These are phyloP conservation scores for Xylariaceae sp. DNA, from an alignment of 2,329 filamentous ascomycete genomes.

Conservation along the genomic window DNA sequence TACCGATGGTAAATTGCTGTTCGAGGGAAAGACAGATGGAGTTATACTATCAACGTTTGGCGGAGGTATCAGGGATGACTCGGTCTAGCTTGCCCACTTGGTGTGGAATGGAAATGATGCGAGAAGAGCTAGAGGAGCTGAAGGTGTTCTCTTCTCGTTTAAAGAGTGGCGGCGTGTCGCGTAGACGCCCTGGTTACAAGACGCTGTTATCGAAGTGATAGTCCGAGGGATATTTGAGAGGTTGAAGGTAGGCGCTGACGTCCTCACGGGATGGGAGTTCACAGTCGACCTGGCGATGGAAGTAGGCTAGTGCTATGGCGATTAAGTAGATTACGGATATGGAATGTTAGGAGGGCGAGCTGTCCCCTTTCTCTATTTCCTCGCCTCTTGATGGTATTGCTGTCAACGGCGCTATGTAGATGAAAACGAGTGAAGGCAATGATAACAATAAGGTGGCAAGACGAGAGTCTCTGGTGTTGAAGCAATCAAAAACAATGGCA, in stretches of 20 bases:
- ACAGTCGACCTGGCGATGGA: background rate
- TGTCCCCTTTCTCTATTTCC: background rate
- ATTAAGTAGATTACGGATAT: background rate
- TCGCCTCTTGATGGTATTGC: background rate
- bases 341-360: background rate
- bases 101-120: background rate
- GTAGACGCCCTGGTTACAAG: no score
- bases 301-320: background rate
- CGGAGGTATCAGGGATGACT: constrained; percentile 12
- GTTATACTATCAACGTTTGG: constrained; percentile 8
- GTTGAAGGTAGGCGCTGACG: no score
- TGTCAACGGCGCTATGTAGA: background rate
- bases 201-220: no score
- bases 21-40: constrained; percentile 12
- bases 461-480: background rate
- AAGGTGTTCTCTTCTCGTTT: background rate
- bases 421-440: background rate
- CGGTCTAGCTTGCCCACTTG: constrained; percentile 4
- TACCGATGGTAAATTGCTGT: constrained; percentile 3
- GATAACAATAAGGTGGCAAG: background rate
- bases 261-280: no score
- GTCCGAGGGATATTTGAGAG: no score
- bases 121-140: background rate
- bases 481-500: background rate
- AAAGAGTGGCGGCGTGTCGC: no score